Base-by-base conservation (phyloP, 2,329 filamentous ascomycete species). In the Aspergillus proliferans region DNA sequence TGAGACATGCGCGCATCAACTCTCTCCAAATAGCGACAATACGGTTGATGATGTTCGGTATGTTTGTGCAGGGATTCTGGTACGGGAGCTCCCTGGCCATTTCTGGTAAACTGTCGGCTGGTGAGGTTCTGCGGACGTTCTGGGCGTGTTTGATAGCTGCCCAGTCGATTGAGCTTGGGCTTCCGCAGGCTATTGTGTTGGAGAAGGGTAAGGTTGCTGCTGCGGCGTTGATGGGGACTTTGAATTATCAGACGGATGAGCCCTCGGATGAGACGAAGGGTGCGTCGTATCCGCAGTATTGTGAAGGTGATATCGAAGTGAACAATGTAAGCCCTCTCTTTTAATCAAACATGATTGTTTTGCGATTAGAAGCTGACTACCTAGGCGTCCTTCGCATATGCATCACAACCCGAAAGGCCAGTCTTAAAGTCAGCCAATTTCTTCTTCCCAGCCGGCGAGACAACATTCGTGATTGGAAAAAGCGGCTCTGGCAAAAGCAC, bases 401-500 rank as follows among this genome's bases (percentile, higher is more conserved):
- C 90, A 1, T 82, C 83, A 0, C 85, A 87, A 43, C 80, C 80
- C 0, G 69, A 78, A 1, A 77, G 79, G 15, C 63, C 69, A 0
- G 83, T 85, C 1, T 74, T 96, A 8, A 69, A 78, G 1, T 70
- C 78, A 6, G 79, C 81, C 0, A 83, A 76, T 0, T 78, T 96
- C 52, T 79, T 76, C 55, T 92, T 97, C 49, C 80, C 83, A 0
- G 76, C 85, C 0, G 85, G 87, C 0, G 76, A 87, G 52, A 82
- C 85, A 3, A 88, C 84, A 0, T 96, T 93, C 60, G 76, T 97
- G 2, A 81, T 96, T 45, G 93, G 92, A 0, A 80, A 79, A 59
- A 95, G 89, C 60, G 93, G 93, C 0, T 95, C 88, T 2, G 92
- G 92, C 0, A 97, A 97, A 67, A 95, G 89, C 58, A 97, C 92